These are phyloP conservation scores for Marasmius fiardii DNA, from an alignment of 1,284 basidiomycete genomes.

Conservation along the genomic window DNA sequence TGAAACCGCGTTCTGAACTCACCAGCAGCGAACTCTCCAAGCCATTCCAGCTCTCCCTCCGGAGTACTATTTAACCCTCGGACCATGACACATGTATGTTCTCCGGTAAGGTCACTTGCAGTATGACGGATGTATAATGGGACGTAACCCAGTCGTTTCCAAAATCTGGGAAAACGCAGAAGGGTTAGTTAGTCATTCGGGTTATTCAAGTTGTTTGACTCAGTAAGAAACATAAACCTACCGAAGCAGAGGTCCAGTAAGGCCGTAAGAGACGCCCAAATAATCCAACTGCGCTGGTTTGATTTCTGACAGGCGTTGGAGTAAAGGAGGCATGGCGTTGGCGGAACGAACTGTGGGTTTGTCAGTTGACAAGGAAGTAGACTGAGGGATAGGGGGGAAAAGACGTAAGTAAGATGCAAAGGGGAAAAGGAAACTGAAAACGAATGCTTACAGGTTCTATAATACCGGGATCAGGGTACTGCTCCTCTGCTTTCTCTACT, in stretches of 20 bases:
- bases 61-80: slow-evolving; percentile 73
- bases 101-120: slow-evolving; percentile 92
- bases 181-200: too few relatives aligned
- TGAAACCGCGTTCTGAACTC: too few relatives aligned
- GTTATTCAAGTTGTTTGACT: too few relatives aligned
- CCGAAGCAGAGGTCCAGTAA: slow-evolving; percentile 86
- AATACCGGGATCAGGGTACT: neutral
- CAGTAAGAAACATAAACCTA: slow-evolving; percentile 29
- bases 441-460: neutral
- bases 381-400: slow-evolving; percentile 19
- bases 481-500: slow-evolving; percentile 35
- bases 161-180: slow-evolving; percentile 60
- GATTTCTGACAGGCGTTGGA: slow-evolving; percentile 88
- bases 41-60: slow-evolving; percentile 70
- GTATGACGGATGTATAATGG: slow-evolving; percentile 95
- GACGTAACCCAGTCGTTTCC: slow-evolving; percentile 91
- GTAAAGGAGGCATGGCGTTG: slow-evolving; percentile 86
- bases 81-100: slow-evolving; percentile 94
- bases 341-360: slow-evolving; percentile 73
- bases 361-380: slow-evolving; percentile 67
- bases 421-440: neutral
- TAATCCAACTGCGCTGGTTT: slow-evolving; percentile 93
- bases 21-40: slow-evolving; percentile 90
- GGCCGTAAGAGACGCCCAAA: slow-evolving; percentile 93
- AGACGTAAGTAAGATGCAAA: neutral